Conservation (phyloP, 2,329 filamentous ascomycete genomes). For the Chaetomium olivaceum region DNA sequence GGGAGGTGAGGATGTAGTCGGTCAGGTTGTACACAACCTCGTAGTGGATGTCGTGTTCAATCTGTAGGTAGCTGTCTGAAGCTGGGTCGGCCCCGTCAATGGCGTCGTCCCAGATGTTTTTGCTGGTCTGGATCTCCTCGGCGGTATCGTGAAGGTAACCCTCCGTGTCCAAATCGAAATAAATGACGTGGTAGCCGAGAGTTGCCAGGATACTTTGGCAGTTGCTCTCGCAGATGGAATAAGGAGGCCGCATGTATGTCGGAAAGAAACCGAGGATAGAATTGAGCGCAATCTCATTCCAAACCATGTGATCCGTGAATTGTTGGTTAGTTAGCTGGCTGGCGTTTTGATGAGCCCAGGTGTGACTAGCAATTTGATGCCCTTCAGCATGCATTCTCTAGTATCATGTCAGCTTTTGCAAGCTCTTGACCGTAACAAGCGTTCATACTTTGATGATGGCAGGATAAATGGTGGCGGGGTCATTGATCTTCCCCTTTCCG, state of each 20-base stretch:
- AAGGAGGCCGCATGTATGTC: slow-evolving; percentile 51
- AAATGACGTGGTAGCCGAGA: slow-evolving; percentile 42
- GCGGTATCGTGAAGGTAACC: slow-evolving; percentile 39
- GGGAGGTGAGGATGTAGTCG: slow-evolving; percentile 45
- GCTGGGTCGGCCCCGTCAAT: slow-evolving; percentile 31
- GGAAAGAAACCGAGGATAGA: slow-evolving; percentile 48
- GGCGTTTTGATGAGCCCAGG: slow-evolving; percentile 49
- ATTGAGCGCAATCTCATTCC: slow-evolving; percentile 48
- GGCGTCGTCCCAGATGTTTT: slow-evolving; percentile 38
- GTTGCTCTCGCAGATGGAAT: slow-evolving; percentile 41
- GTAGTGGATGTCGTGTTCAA: slow-evolving; percentile 54
- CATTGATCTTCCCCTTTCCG: slow-evolving; percentile 57
- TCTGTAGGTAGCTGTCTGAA: slow-evolving; percentile 46
- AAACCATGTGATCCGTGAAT: slow-evolving; percentile 44
- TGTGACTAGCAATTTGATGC: slow-evolving; percentile 53
- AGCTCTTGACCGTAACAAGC: neutral
- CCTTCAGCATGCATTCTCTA: slow-evolving; percentile 46
- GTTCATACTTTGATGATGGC: slow-evolving; percentile 44
- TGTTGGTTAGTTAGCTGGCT: slow-evolving; percentile 39
- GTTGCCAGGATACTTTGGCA: slow-evolving; percentile 37
- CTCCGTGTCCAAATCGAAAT: slow-evolving; percentile 42
- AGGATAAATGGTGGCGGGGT: slow-evolving; percentile 48
- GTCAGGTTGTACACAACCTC: slow-evolving; percentile 51
- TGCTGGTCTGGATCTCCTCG: slow-evolving; percentile 39
- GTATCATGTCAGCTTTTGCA: slow-evolving; percentile 35